Base-by-base conservation (phyloP, 805 yeast species). In the Blastobotrys parvus region DNA sequence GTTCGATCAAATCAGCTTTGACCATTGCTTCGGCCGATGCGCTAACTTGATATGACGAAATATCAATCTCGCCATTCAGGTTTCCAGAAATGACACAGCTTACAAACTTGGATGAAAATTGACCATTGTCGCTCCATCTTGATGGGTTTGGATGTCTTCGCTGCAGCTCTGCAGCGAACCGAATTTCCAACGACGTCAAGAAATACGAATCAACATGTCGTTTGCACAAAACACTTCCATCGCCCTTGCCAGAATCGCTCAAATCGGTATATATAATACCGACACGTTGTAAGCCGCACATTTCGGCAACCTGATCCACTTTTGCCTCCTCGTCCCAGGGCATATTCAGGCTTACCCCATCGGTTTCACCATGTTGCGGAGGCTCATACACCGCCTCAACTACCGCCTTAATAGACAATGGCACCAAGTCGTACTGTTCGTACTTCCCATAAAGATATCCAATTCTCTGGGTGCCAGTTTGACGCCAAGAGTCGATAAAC, bases 11-110 rank as follows among this genome's bases (percentile, higher is more conserved):
- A 55, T 84, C 95, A 0, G 97, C 95, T 39, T 75, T 73, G 0
- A 86, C 87, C 56, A 92, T 69, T 0, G 87, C 94, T 63, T 92
- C 97, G 0, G 95, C 95, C 45, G 79, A 73, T 25, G 78, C 78
- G 3, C 94, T 81, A 0, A 87, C 95, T 62, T 92, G 99, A 62
- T 89, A 92, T 32, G 94, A 76, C 15, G 83, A 70, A 3, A 94
- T 83, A 56, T 90, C 98, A 56, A 92, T 90, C 48, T 90, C 95
- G 18, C 94, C 92, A 39, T 77, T 64, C 11, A 71, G 58, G 50
- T 94, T 94, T n/a, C 99, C 99, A 1, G 94, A 77, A 2, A 92
- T 72, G 18, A 88, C 90, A 65, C 97, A 89, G 0, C 97, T 90
- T 16, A 89, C 90, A 59, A 87, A 92, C 57, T 87, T 86, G 6